phyloP scores from a whole-genome alignment of 805 yeast genomes.

The Kodamaea kaohsiungensis region DNA sequence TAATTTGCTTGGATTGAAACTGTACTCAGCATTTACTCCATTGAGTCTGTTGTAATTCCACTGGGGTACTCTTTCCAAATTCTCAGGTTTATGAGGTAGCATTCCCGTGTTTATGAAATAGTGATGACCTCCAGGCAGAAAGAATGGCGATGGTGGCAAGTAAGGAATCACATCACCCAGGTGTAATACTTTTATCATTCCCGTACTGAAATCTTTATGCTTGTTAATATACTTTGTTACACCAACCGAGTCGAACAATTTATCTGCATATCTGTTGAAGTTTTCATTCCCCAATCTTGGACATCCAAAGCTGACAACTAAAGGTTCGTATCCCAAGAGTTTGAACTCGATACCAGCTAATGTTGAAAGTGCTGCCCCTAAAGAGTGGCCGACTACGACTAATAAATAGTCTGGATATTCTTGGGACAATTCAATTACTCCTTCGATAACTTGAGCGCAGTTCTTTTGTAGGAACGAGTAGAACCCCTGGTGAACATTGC shows the following conservation, averaged over 20 bases:
- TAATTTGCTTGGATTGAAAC: slow-evolving; percentile 11
- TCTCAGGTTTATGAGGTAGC: slow-evolving; percentile 34
- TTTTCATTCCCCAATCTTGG: slow-evolving; percentile 62
- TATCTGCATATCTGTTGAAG: slow-evolving; percentile 54
- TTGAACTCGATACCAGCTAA: slow-evolving; percentile 64
- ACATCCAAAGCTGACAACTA: slow-evolving; percentile 60
- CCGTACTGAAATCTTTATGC: slow-evolving; percentile 28
- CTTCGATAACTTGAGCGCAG: slow-evolving; percentile 36
- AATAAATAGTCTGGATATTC: slow-evolving; percentile 50
- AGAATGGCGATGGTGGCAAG: slow-evolving; percentile 54
- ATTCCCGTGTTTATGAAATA: slow-evolving; percentile 42
- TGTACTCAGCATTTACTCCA: background rate
- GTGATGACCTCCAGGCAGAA: slow-evolving; percentile 52
- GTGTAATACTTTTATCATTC: slow-evolving; percentile 59
- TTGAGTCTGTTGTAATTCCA: slow-evolving; percentile 1
- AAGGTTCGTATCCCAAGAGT: slow-evolving; percentile 53
- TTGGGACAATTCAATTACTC: slow-evolving; percentile 31
- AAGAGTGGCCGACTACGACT: slow-evolving; percentile 69
- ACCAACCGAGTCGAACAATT: slow-evolving; percentile 40
- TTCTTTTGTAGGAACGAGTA: slow-evolving; percentile 46
- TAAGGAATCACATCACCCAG: slow-evolving; percentile 58
- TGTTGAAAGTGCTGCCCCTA: slow-evolving; percentile 72
- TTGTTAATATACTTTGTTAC: slow-evolving; percentile 22
- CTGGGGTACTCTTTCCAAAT: slow-evolving; percentile 1
- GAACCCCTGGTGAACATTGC: slow-evolving; percentile 69